These are phyloP conservation scores for Rhododendron henanense DNA, from an alignment of 148 eudicot species.

Conservation along the genomic window DNA sequence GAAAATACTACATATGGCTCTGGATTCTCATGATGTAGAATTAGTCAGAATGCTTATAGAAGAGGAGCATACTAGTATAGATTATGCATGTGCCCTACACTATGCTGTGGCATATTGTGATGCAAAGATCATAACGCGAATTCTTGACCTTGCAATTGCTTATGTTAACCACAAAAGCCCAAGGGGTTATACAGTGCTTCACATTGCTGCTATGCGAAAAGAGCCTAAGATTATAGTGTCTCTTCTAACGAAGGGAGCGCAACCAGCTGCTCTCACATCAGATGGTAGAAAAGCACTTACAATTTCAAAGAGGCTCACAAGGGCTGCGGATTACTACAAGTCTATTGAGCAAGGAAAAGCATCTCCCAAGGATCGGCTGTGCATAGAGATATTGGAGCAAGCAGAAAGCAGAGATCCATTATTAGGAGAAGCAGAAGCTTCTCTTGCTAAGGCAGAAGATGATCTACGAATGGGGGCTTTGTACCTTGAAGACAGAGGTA, in stretches of 20 bases:
- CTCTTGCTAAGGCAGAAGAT: too few relatives aligned
- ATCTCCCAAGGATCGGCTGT: conserved; percentile 71
- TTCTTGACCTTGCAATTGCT: conserved; percentile 77
- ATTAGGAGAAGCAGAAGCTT: conserved; percentile 1
- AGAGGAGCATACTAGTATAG: conserved; percentile 69
- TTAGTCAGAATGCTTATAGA: conserved; percentile 69
- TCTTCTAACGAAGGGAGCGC: conserved; percentile 88
- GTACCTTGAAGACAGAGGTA: too few relatives aligned
- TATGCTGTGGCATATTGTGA: conserved; percentile 93
- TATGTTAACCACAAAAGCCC: conserved; percentile 60
- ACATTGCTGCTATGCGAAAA: conserved; percentile 85
- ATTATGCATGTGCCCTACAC: conserved; percentile 80
- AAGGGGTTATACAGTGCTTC: conserved; percentile 75
- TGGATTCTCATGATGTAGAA: conserved; percentile 91
- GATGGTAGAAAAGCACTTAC: conserved; percentile 85
- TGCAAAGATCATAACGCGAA: conserved; percentile 62
- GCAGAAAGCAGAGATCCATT: conserved; percentile 80
- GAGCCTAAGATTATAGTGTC: conserved; percentile 89
- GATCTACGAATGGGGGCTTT: too few relatives aligned
- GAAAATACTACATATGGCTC: conserved; percentile 79
- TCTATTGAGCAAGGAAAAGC: conserved; percentile 59
- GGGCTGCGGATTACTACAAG: conserved; percentile 44
- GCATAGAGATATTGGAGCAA: conserved; percentile 89
- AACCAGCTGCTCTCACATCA: conserved; percentile 58
- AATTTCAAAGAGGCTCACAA: conserved; percentile 77